These are phyloP conservation scores for Lentinula aciculospora DNA, from an alignment of 768 basidiomycete genomes.

Conservation along the genomic window DNA sequence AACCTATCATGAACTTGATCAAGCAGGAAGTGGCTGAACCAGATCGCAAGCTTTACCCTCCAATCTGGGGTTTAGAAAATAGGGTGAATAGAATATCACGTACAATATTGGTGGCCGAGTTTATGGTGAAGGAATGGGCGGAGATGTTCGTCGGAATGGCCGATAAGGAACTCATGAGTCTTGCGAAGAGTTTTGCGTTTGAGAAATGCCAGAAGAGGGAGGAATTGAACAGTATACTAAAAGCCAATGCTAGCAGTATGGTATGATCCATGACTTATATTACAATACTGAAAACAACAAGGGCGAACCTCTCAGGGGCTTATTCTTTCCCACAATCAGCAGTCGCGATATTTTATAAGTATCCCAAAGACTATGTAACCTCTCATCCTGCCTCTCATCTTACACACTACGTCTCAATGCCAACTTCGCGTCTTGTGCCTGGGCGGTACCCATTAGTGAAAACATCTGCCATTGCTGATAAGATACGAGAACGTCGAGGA, in stretches of 20 bases:
- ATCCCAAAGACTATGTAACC: not conserved
- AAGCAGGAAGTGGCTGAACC: constrained; percentile 31
- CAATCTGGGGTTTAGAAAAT: constrained; percentile 35
- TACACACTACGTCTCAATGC: constrained; percentile 3
- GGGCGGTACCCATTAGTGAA: constrained; percentile 40
- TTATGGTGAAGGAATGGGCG: constrained; percentile 45
- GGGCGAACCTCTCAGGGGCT: too few species aligned
- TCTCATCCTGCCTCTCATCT: not conserved
- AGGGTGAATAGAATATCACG: constrained; percentile 40
- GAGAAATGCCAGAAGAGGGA: constrained; percentile 48
- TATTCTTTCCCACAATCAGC: too few species aligned
- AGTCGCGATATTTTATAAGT: too few species aligned
- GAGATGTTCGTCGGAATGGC: constrained; percentile 39
- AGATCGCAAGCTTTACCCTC: constrained; percentile 39
- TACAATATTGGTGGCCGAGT: constrained; percentile 46
- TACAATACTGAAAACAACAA: not conserved
- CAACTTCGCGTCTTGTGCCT: constrained; percentile 34
- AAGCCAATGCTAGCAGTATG: constrained; percentile 15
- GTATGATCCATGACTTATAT: too few species aligned
- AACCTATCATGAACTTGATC: constrained; percentile 44
- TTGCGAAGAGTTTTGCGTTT: constrained; percentile 53
- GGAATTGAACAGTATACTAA: constrained; percentile 34
- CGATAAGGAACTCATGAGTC: constrained; percentile 42
- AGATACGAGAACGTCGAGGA: constrained; percentile 43
- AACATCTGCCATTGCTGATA: constrained; percentile 38